These are phyloP conservation scores for Kwoniella bestiolae DNA, from an alignment of 768 basidiomycete species.

Conservation along the genomic window DNA sequence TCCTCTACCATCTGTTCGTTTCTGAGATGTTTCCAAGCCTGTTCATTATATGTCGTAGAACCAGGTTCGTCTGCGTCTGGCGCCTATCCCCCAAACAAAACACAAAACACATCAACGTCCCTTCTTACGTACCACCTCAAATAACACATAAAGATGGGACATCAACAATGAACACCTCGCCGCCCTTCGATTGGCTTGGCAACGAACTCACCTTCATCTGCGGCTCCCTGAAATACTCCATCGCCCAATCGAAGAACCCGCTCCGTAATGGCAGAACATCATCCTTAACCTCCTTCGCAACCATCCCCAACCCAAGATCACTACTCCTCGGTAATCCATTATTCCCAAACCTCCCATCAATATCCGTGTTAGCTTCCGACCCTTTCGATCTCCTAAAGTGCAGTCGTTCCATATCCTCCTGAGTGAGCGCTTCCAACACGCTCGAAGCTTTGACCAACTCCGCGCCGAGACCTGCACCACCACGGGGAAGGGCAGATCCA, in stretches of 20 bases:
- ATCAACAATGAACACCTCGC: too few species aligned
- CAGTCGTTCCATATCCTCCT: constrained; percentile 92
- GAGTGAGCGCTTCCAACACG: constrained; percentile 85
- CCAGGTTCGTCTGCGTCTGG: constrained; percentile 95
- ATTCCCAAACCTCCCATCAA: constrained; percentile 56
- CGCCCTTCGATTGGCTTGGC: neutral
- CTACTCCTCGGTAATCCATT: constrained; percentile 60
- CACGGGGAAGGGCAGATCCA: neutral
- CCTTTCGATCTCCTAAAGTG: constrained; percentile 66
- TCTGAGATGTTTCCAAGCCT: constrained; percentile 88
- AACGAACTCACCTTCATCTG: constrained; percentile 84
- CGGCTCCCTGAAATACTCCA: constrained; percentile 96
- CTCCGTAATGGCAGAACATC: constrained; percentile 89
- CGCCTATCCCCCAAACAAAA: constrained; percentile 65
- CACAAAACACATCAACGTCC: constrained; percentile 2
- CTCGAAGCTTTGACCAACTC: constrained; percentile 63
- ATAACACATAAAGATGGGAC: neutral
- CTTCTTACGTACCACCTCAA: neutral
- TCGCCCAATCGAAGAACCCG: constrained; percentile 91
- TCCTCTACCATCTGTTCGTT: constrained; percentile 78
- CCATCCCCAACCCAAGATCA: constrained; percentile 58
- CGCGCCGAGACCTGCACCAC: neutral
- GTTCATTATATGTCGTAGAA: constrained; percentile 89
- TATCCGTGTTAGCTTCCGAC: constrained; percentile 50
- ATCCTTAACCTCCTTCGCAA: constrained; percentile 66